Evolutionary conservation across 768 basidiomycete genomes (phyloP).

Genomic region (Kwoniella mangroviensis): DNA sequence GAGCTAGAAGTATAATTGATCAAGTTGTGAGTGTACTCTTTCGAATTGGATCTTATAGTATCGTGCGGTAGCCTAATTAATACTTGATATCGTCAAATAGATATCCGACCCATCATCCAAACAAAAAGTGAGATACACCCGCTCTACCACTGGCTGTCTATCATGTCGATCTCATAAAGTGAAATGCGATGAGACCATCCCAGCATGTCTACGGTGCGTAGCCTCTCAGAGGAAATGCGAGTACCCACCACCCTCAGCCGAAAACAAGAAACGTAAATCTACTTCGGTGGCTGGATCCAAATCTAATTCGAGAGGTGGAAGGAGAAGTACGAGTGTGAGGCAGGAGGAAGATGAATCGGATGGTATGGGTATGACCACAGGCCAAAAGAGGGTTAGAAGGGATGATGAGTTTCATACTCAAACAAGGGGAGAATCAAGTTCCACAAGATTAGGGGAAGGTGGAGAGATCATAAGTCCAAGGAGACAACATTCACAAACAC

Average conservation of each 20-base stretch:
- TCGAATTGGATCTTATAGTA: too few species aligned
- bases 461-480: background rate
- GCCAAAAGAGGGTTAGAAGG: background rate
- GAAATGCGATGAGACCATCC: slow-evolving; percentile 39
- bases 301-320: background rate
- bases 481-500: background rate
- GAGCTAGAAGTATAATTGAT: slow-evolving; percentile 27
- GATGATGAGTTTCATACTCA: background rate
- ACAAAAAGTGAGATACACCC: slow-evolving; percentile 29
- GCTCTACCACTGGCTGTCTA: slow-evolving; percentile 32
- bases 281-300: background rate
- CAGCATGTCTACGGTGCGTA: slow-evolving; percentile 31
- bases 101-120: background rate
- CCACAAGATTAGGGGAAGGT: background rate
- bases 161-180: slow-evolving; percentile 34
- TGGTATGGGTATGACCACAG: background rate
- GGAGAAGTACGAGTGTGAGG: slow-evolving; percentile 9
- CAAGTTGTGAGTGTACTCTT: slow-evolving; percentile 19
- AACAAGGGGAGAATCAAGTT: too few species aligned
- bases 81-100: background rate
- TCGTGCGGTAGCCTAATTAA: too few species aligned
- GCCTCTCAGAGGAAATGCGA: slow-evolving; percentile 32
- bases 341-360: slow-evolving; percentile 5
- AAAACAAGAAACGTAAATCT: slow-evolving; percentile 10
- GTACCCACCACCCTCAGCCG: slow-evolving; percentile 22